Base-by-base conservation (phyloP, 2,329 filamentous ascomycete genomes). In the Pseudocercospora macadamiae region DNA sequence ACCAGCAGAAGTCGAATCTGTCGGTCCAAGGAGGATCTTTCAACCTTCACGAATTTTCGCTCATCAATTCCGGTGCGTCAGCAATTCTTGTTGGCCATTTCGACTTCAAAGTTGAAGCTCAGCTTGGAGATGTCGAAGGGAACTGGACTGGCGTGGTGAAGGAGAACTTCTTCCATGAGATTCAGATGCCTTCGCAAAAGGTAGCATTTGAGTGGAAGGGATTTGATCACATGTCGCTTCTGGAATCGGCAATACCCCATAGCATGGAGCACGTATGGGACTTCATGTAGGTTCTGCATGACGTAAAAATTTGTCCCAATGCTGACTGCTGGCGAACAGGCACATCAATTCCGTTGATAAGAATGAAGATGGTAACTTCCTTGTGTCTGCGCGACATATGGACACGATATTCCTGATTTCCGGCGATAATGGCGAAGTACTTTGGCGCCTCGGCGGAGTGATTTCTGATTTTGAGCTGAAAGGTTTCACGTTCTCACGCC, bases 361-460 rank as follows among this genome's bases (percentile, higher is more conserved):
- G 66, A 56, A 58, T 10, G 61, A 68, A 0, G 66, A 75, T 0
- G 80, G 80, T 1, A 77, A 84, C 64, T 85, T 81, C 57, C 67
- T 84, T 6, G 74, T 85, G 26, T 84, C 82, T 0, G 76, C 77
- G 1, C 77, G 81, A 2, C 76, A 82, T 64, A 75, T 76, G 44
- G 76, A 76, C 64, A 74, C 78, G 9, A 72, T 84, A n/a, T 75
- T 75, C 49, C 76, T 76, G 49, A 75, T 85, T 62, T 78, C 78
- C 58, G 71, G 73, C 8, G 73, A 73, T 6, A 75, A 78, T n/a
- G 80, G 82, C 19, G 69, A 67, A 34, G 72, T 82, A 30, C 69
- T 81, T 23, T 84, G 82, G 83, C 78, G 75, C 19, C 72, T 84
- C 26, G 39, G 53, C 36, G 60, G 60, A 23, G 5, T 37, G 14